These are phyloP conservation scores for Ramichloridium luteum DNA, from an alignment of 2,329 filamentous ascomycete genomes.

Conservation along the genomic window DNA sequence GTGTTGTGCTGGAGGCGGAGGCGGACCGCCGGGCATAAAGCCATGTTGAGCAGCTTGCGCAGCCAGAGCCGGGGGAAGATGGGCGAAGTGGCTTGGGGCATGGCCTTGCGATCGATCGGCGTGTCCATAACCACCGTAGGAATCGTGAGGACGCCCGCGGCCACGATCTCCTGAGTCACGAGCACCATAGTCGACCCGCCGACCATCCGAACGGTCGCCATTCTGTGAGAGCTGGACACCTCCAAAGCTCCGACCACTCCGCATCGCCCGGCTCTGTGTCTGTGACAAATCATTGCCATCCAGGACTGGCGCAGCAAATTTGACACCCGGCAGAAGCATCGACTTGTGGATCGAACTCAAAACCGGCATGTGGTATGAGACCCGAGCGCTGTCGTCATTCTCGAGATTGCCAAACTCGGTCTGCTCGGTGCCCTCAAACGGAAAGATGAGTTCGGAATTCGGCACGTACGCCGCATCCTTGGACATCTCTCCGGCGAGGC, in stretches of 20 bases:
- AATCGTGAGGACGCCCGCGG: conserved; percentile 12
- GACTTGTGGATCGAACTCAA: conserved; percentile 71
- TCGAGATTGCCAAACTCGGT: conserved; percentile 59
- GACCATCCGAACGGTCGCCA: conserved; percentile 33
- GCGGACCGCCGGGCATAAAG: conserved; percentile 13
- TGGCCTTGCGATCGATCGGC: conserved; percentile 11
- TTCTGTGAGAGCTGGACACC: conserved; percentile 49
- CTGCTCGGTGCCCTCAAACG: conserved; percentile 31
- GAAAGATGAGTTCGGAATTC: conserved; percentile 51
- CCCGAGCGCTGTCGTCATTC: conserved; percentile 77
- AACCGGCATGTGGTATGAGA: conserved; percentile 72
- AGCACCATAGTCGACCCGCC: conserved; percentile 43
- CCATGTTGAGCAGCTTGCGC: conserved; percentile 25
- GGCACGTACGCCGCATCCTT: conserved; percentile 78
- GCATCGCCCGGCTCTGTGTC: conserved; percentile 52
- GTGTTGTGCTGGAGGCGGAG: conserved; percentile 6
- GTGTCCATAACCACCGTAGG: conserved; percentile 16
- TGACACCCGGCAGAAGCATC: conserved; percentile 78
- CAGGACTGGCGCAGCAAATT: conserved; percentile 58
- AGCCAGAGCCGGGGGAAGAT: conserved; percentile 23
- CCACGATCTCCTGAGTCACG: conserved; percentile 16
- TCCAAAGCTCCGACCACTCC: conserved; percentile 56
- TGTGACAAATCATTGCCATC: conserved; percentile 64
- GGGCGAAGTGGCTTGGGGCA: conserved; percentile 15
- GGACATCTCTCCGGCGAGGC: conserved; percentile 66